Base-by-base conservation (phyloP, 352 stramenopile genomes). In the Phytophthora melonis region DNA sequence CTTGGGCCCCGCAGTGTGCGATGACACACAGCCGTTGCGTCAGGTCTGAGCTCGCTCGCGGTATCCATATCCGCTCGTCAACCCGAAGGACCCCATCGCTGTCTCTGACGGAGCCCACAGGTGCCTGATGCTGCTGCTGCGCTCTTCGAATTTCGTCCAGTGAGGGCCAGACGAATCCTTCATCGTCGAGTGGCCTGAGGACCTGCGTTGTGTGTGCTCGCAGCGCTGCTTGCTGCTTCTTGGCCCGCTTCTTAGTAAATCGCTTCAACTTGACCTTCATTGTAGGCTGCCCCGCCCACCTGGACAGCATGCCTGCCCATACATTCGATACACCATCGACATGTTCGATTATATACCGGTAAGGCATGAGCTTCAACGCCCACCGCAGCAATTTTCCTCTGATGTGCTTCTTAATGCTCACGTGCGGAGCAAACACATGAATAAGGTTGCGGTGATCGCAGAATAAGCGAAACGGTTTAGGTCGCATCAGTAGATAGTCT, bases 321-420 rank as follows among this genome's bases (percentile, higher is more conserved):
- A 43, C 36, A 43, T 43, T 43, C 36, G 36, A 43, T 43, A 43
- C 36, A 43, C 36, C 36, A 43, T 43, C 36, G 10, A 43, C 36
- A 43, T 43, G 36, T 43, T 43, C 36, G 36, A 43, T 43, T 11
- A 36, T 30, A 18, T 71, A 71, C 19, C 21, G 1, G 47, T 68
- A 68, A 43, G 67, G 55, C 64, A 71, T 71, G 27, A 66, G 19
- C n/a, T 66, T 58, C 45, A 66, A 32, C 3, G 27, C 30, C 59
- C 59, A 66, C 0, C 64, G 45, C 8, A 71, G 41, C 13, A 65
- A 47, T 27, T 71, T 69, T 9, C 56, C 64, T 59, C 45, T 39
- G 2, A 45, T 39, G 10, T 68, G 52, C 10, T 61, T 68, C 16
- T 68, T 54, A 11, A 63, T 30, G 10, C 34, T 32, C 34, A 25